Conservation (phyloP, 2,329 filamentous ascomycete genomes). For the Aureobasidium sp. region DNA sequence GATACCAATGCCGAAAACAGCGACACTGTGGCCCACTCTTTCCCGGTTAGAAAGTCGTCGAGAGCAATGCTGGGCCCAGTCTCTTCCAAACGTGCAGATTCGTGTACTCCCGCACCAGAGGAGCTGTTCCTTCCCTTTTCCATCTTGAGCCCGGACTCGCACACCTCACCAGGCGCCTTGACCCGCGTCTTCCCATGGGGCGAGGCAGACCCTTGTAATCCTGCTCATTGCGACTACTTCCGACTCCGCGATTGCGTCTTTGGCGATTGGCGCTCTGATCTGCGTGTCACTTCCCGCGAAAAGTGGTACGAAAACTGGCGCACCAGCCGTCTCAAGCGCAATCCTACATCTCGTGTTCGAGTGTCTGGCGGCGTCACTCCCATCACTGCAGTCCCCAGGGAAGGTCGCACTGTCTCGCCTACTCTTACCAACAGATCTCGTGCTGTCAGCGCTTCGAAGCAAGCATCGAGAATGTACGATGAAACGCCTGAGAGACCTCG, state of each 20-base stretch:
- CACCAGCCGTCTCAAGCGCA: conserved; percentile 45
- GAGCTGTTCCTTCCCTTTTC: conserved; percentile 75
- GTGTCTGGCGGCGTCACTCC: conserved; percentile 30
- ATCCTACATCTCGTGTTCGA: conserved; percentile 22
- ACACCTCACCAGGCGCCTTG: conserved; percentile 59
- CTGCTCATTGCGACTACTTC: conserved; percentile 87
- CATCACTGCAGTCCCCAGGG: conserved; percentile 25
- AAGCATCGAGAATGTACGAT: background rate
- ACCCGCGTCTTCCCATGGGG: conserved; percentile 95
- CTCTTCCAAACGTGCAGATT: conserved; percentile 15
- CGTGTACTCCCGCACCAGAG: conserved; percentile 34
- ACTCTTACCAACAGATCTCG: conserved; percentile 1
- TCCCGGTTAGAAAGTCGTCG: conserved; percentile 26
- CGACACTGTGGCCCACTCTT: conserved; percentile 30
- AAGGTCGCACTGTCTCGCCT: conserved; percentile 19
- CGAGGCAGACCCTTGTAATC: conserved; percentile 87
- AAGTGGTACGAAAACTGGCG: conserved; percentile 96
- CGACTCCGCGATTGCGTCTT: conserved; percentile 89
- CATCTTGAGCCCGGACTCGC: conserved; percentile 86
- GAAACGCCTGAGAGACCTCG: background rate
- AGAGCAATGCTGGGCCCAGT: conserved; percentile 4
- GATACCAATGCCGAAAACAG: conserved; percentile 18
- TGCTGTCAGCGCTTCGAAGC: conserved; percentile 1
- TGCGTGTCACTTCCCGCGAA: conserved; percentile 83
- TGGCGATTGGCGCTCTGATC: conserved; percentile 81